Base-by-base conservation (phyloP, 192 early-diverging fungal species). In the Coemansia sp. region DNA sequence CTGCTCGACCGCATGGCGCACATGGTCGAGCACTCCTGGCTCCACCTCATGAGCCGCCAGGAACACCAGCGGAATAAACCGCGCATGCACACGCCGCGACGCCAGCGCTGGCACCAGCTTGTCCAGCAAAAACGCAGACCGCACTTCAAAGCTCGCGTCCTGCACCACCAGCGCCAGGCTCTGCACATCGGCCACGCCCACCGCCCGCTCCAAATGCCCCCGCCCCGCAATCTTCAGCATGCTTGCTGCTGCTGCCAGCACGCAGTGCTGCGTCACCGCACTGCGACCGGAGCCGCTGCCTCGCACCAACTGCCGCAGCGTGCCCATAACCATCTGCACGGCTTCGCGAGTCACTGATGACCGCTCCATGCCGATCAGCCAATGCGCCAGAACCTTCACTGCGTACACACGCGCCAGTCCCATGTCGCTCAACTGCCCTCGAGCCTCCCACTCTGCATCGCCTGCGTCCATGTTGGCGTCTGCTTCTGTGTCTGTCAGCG, bases 21-120 rank as follows among this genome's bases (percentile, higher is more conserved):
- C 85, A 49, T 87, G 88, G 52, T 77, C 72, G 62, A 72, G 83
- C 57, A 96, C 84, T 0, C 82, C 85, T 1, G 67, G 48, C 59
- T 95, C 93, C 0, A 93, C 92, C 38, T 98, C 96, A 64, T 94
- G 88, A 0, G 94, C 96, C 5, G 85, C 88, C 49, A 98, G 67
- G 61, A 93, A 86, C 43, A 96, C 52, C 6, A 88, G 67, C 14
- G 89, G 73, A 21, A 89, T 69, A 63, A 88, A 95, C 1, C 93
- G 85, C 52, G 87, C 73, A 39, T 86, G 88, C 0, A 98, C 66
- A 2, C 79, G 75, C 56, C 83, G 66, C 12, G 68, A 29, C 6
- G 84, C 83, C 53, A 96, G 73, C 56, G 87, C 82, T n/a, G 85
- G 87, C 56, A 94, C 76, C 43, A 98, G 77, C 59, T 87, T 86